A percentile compares a stretch with the other conserved stretches of the same genome.
phyloP scores from a whole-genome alignment of 148 eudicot species.

The Oxyria digyna region DNA sequence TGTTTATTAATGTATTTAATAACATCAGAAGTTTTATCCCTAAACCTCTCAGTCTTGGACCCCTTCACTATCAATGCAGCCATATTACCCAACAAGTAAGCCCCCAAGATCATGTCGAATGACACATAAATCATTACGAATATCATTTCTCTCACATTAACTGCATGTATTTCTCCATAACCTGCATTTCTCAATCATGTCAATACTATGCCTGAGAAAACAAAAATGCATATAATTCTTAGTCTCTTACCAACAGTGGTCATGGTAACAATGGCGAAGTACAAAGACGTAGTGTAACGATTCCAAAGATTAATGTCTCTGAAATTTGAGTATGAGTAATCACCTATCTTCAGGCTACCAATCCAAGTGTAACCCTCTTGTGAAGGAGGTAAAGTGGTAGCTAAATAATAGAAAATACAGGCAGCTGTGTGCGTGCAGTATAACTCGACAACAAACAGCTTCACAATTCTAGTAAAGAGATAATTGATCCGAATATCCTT shows the following conservation, averaged over 20 bases:
- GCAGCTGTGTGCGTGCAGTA: slow-evolving; percentile 98
- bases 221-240: not conserved
- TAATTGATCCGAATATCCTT: slow-evolving; percentile 84
- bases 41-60: slow-evolving; percentile 49
- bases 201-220: not conserved
- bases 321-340: slow-evolving; percentile 59
- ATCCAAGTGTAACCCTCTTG: slow-evolving; percentile 96
- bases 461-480: slow-evolving; percentile 61
- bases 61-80: slow-evolving; percentile 67
- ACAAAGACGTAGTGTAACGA: slow-evolving; percentile 61
- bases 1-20: slow-evolving; percentile 53
- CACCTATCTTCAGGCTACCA: slow-evolving; percentile 81
- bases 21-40: slow-evolving; percentile 59
- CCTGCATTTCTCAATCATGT: slow-evolving; percentile 23
- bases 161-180: slow-evolving; percentile 72
- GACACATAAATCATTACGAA: slow-evolving; percentile 64
- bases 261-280: slow-evolving; percentile 93
- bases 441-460: slow-evolving; percentile 67
- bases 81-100: slow-evolving; percentile 66
- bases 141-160: slow-evolving; percentile 65
- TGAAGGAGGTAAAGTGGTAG: slow-evolving; percentile 63
- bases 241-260: slow-evolving; percentile 74
- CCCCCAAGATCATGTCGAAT: slow-evolving; percentile 65
- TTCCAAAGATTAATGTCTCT: slow-evolving; percentile 77
- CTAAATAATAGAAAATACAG: slow-evolving; percentile 81